Percentiles rank a stretch among this genome's conserved stretches.
These are phyloP conservation scores for Voacanga thouarsii DNA, from an alignment of 257 asterid species.

Conservation along the genomic window DNA sequence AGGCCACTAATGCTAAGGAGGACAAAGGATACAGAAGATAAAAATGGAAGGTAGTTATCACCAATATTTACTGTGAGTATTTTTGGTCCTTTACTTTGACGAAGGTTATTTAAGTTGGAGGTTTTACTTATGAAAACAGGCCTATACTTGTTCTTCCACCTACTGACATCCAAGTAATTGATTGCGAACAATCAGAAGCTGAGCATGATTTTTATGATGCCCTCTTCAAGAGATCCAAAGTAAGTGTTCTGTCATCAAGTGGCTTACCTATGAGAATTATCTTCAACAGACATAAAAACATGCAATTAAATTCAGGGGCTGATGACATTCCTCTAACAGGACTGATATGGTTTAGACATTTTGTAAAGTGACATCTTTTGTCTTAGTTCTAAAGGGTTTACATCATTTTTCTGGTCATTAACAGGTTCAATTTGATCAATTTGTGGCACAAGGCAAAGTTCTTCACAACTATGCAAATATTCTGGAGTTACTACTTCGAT, in stretches of 20 bases:
- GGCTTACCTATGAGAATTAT: neutral
- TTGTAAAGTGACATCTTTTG: neutral
- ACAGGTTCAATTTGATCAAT: conserved; percentile 76
- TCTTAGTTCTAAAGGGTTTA: neutral
- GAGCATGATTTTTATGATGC: conserved; percentile 76
- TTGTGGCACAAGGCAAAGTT: conserved; percentile 89
- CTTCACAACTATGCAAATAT: conserved; percentile 82
- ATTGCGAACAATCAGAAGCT: conserved; percentile 68
- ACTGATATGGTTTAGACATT: neutral
- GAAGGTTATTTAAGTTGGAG: neutral
- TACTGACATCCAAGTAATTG: conserved; percentile 61
- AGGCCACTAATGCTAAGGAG: conserved; percentile 82
- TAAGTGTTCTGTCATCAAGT: conserved; percentile 19
- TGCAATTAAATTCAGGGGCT: neutral
- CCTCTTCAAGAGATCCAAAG: conserved; percentile 82
- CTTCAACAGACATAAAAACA: neutral
- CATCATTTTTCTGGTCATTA: conserved; percentile 13
- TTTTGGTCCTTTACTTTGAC: neutral
- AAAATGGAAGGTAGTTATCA: conserved; percentile 60
- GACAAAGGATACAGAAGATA: conserved; percentile 81
- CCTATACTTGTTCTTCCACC: conserved; percentile 86
- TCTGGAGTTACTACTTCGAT: conserved; percentile 73
- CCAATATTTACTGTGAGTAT: neutral
- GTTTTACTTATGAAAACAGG: conserved; percentile 37
- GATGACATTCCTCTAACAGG: neutral